Conservation (phyloP, 2,329 filamentous ascomycete genomes). For the Teratosphaeriaceae sp. region DNA sequence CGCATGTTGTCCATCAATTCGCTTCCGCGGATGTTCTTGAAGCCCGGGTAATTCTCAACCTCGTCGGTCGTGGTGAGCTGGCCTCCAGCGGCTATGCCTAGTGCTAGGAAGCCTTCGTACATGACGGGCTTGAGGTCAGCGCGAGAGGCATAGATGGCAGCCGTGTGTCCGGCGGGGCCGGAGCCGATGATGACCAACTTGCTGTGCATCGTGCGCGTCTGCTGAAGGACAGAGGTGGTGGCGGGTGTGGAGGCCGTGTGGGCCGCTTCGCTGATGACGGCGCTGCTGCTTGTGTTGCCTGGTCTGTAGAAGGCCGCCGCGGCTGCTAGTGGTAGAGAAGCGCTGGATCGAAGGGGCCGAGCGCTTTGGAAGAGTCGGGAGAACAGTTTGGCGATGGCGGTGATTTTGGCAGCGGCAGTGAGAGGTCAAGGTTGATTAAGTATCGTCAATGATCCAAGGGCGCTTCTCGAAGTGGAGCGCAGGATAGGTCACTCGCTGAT, state of each 20-base stretch:
- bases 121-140: slow-evolving; percentile 92
- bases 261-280: slow-evolving; percentile 32
- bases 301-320: slow-evolving; percentile 57
- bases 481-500: too few relatives aligned
- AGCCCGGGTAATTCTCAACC: slow-evolving; percentile 96
- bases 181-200: slow-evolving; percentile 78
- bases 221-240: slow-evolving; percentile 13
- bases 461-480: too few relatives aligned
- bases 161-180: slow-evolving; percentile 94
- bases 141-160: slow-evolving; percentile 90
- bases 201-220: slow-evolving; percentile 70
- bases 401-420: not conserved
- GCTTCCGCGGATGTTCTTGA: slow-evolving; percentile 79
- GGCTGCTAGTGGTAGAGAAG: slow-evolving; percentile 65
- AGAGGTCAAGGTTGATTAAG: not conserved
- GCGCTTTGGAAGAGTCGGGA: slow-evolving; percentile 70
- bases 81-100: slow-evolving; percentile 90
- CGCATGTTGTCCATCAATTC: slow-evolving; percentile 96
- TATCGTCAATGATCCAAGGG: not conserved
- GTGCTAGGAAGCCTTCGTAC: slow-evolving; percentile 97
- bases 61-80: slow-evolving; percentile 98
- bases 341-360: slow-evolving; percentile 62
- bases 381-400: slow-evolving; percentile 72
- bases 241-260: slow-evolving; percentile 19
- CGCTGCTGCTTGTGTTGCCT: slow-evolving; percentile 32